phyloP scores from a whole-genome alignment of 257 asterid genomes.

The Gentiana macrophylla region DNA sequence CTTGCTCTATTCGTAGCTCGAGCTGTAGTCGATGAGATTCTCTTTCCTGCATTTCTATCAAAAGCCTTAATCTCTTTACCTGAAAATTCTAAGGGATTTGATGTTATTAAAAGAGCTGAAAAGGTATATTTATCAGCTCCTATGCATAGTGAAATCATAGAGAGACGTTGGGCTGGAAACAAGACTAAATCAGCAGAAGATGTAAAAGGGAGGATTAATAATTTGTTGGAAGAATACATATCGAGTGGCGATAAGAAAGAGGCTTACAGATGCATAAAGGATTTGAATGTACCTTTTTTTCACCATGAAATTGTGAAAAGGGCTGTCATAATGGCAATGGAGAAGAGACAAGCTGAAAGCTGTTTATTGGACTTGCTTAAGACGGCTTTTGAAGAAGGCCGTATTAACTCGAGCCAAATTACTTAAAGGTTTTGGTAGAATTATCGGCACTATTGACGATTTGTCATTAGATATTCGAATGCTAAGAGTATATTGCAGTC shows the following conservation, averaged over 20 bases:
- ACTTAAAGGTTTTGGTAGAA: slow-evolving; percentile 66
- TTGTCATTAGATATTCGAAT: slow-evolving; percentile 63
- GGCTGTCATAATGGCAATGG: slow-evolving; percentile 77
- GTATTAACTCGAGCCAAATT: slow-evolving; percentile 78
- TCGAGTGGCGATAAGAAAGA: slow-evolving; percentile 80
- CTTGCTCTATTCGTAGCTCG: slow-evolving; percentile 87
- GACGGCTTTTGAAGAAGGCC: slow-evolving; percentile 54
- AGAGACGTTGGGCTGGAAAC: slow-evolving; percentile 90
- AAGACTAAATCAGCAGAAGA: slow-evolving; percentile 71
- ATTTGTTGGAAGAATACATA: slow-evolving; percentile 48
- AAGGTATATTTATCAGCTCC: slow-evolving; percentile 79
- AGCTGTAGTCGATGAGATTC: slow-evolving; percentile 87
- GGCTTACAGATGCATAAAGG: slow-evolving; percentile 73
- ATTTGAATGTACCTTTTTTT: slow-evolving; percentile 70
- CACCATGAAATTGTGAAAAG: slow-evolving; percentile 94
- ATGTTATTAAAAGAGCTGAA: slow-evolving; percentile 61
- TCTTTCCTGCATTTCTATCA: slow-evolving; percentile 77
- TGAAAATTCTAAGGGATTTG: slow-evolving; percentile 52
- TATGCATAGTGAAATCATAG: slow-evolving; percentile 68
- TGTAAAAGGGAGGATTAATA: slow-evolving; percentile 54
- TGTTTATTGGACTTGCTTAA: slow-evolving; percentile 55
- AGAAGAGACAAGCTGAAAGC: slow-evolving; percentile 45
- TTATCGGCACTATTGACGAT: slow-evolving; percentile 69
- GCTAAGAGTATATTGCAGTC: slow-evolving; percentile 62
- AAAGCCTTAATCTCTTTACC: slow-evolving; percentile 41